Conservation (phyloP, 441 rosid species). For the Melastoma candidum region DNA sequence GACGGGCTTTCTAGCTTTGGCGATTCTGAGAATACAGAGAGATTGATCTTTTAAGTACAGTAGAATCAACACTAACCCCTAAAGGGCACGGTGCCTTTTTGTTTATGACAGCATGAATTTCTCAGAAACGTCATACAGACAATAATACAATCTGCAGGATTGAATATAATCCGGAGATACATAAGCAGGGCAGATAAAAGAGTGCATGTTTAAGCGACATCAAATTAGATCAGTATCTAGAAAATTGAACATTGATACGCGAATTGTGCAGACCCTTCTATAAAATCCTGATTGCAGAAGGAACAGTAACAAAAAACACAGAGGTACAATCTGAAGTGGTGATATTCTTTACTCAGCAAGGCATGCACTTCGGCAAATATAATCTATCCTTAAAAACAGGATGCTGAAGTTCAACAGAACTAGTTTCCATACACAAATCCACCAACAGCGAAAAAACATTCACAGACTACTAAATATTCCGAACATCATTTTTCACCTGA, state of each 20-base stretch:
- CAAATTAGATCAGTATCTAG: no score
- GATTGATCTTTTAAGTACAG: constrained; percentile 9
- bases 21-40: constrained; percentile 34
- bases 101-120: no score
- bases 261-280: background rate
- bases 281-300: constrained; percentile 2
- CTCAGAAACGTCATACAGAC: no score
- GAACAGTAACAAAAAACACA: background rate
- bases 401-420: background rate
- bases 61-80: background rate
- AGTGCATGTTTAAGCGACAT: background rate
- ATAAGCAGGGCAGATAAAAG: no score
- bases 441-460: no score
- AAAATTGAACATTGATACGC: background rate
- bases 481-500: constrained; percentile 5
- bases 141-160: no score
- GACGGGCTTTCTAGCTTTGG: constrained; percentile 50
- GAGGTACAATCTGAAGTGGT: background rate
- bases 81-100: background rate
- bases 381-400: background rate
- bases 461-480: background rate
- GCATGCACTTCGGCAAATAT: background rate
- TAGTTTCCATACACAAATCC: no score
- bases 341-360: background rate
- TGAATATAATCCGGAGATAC: no score